Conservation (phyloP, 805 yeast species). For the Yamadazyma nakazawae region DNA sequence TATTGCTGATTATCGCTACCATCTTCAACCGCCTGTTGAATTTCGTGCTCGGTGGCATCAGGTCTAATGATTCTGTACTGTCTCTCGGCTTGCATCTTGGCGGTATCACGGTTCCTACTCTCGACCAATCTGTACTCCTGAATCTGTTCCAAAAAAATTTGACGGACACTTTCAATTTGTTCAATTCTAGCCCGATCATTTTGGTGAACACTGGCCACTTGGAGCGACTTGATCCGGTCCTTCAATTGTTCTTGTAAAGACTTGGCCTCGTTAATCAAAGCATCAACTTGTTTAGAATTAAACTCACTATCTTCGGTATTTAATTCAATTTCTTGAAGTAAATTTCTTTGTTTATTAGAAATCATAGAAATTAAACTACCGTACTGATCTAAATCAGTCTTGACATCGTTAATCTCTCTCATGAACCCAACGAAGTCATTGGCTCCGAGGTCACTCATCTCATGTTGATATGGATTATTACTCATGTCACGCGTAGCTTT, state of each 20-base stretch:
- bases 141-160: slow-evolving; percentile 78
- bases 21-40: slow-evolving; percentile 80
- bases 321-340: slow-evolving; percentile 40
- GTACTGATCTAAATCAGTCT: slow-evolving; percentile 41
- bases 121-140: slow-evolving; percentile 86
- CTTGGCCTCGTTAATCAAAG: slow-evolving; percentile 72
- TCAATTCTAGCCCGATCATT: slow-evolving; percentile 75
- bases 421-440: slow-evolving; percentile 44
- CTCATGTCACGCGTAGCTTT: slow-evolving; percentile 22
- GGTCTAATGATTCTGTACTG: slow-evolving; percentile 90
- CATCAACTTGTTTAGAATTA: slow-evolving; percentile 72
- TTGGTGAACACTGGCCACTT: slow-evolving; percentile 56
- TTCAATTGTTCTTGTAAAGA: slow-evolving; percentile 75
- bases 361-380: slow-evolving; percentile 36
- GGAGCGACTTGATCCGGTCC: slow-evolving; percentile 71
- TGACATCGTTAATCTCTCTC: slow-evolving; percentile 45
- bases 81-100: slow-evolving; percentile 84
- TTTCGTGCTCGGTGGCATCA: slow-evolving; percentile 78
- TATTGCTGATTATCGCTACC: slow-evolving; percentile 77
- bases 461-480: slow-evolving; percentile 35
- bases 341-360: slow-evolving; percentile 39
- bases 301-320: slow-evolving; percentile 46
- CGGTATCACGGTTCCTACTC: slow-evolving; percentile 79
- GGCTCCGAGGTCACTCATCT: slow-evolving; percentile 24
- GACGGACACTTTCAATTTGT: slow-evolving; percentile 87